These are phyloP conservation scores for Cenchrus americanus DNA, from an alignment of 176 grass and related monocot genomes.

Conservation along the genomic window DNA sequence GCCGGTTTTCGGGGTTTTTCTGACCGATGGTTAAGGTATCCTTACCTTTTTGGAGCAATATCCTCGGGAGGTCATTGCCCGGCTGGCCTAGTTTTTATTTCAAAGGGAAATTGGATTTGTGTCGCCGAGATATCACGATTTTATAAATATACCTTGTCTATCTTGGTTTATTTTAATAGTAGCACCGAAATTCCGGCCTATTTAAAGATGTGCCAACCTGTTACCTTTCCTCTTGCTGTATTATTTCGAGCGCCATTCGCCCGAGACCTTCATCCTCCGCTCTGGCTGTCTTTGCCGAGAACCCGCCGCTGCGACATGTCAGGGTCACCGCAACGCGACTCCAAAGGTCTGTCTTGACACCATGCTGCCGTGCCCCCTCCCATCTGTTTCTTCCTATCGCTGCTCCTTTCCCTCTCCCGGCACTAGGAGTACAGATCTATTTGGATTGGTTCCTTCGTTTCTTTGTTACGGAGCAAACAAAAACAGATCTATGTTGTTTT, in stretches of 20 bases:
- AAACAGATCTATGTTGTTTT: not conserved
- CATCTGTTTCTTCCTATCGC: not conserved
- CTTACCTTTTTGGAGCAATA: too few relatives aligned
- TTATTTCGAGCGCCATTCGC: not conserved
- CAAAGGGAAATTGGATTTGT: not conserved
- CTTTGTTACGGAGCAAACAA: not conserved
- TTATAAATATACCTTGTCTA: not conserved
- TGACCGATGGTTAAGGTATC: too few relatives aligned
- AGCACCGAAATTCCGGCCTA: not conserved
- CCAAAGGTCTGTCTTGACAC: not conserved
- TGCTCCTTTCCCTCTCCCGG: not conserved
- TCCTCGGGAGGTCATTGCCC: too few relatives aligned
- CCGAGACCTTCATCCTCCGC: not conserved
- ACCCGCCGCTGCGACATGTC: not conserved
- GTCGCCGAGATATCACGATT: not conserved
- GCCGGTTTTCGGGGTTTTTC: too few relatives aligned
- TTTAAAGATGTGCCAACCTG: not conserved
- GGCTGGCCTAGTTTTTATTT: too few relatives aligned
- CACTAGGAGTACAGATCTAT: not conserved
- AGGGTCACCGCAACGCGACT: not conserved
- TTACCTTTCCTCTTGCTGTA: not conserved
- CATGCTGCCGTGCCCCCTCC: too few relatives aligned
- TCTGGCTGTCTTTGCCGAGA: not conserved
- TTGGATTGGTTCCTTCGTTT: not conserved
- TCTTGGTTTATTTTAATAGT: not conserved